Base-by-base conservation (phyloP, 2,329 filamentous ascomycete species). In the Diaporthe ampelina region DNA sequence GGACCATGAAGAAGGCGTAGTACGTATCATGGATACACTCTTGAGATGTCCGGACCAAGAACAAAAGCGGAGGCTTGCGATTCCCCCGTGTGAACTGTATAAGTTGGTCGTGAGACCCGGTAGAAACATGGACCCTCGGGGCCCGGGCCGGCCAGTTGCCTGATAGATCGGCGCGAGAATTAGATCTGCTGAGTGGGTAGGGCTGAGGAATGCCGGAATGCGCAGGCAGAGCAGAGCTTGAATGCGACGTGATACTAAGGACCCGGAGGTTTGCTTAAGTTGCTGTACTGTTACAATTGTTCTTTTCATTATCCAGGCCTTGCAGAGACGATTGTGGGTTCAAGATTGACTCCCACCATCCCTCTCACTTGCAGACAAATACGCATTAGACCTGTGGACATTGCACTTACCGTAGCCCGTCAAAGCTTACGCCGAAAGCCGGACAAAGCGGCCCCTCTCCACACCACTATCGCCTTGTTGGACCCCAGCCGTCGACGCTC, bases 341-440 rank as follows among this genome's bases (percentile, higher is more conserved):
- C 15, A 9, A 4, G 11, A 65, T 17, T 35, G n/a, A 48, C 13
- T 4, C 24, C 26, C 10, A n/a, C 26, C 40, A 11, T 8, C 21
- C 45, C 17, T n/a, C 15, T 48, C 17, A n/a, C 10, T 24, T 26
- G 17, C 19, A 63, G 32, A n/a, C 8, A n/a, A n/a, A 32, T 32
- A 21, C 40, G 29, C 7, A 9, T 8, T 10, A 63, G 24, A 32
- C 17, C 32, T 37, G 4, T 13, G 45, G 32, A 32, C 43, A 65
- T 37, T 26, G 19, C 6, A 21, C 21, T 37, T 24, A 26, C n/a
- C 19, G 10, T n/a, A 1, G 29, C 63, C 43, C 13, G 29, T 37
- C 45, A 67, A 21, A 26, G 45, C 63, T 26, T 10, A n/a, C 63
- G 63, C 63, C 45, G 63, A 67, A 67, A 67, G 63, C 63, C 63